These are phyloP conservation scores for Codiaeum variegatum DNA, from an alignment of 441 rosid species.

Conservation along the genomic window DNA sequence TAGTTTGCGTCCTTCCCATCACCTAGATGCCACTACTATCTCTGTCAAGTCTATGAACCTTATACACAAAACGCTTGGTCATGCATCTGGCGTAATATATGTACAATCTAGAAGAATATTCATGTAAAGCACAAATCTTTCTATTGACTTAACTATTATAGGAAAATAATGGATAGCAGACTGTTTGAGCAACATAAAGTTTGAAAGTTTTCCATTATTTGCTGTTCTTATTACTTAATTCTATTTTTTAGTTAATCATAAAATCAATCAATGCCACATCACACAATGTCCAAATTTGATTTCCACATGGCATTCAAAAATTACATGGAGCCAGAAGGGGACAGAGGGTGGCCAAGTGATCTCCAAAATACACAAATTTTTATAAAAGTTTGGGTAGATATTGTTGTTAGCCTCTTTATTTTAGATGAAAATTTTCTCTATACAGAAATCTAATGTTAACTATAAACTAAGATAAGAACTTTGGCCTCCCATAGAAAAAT, in stretches of 20 bases:
- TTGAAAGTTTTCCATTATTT: background rate
- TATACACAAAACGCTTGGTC: slow-evolving; percentile 10
- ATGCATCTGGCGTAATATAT: background rate
- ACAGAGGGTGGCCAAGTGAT: too few species aligned
- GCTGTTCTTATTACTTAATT: background rate
- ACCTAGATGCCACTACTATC: slow-evolving; percentile 93
- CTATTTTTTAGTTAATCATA: background rate
- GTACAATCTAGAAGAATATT: background rate
- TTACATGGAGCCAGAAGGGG: too few species aligned
- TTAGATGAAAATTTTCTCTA: too few species aligned
- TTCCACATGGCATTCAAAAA: background rate
- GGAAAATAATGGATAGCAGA: background rate
- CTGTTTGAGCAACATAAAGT: background rate
- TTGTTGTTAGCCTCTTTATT: too few species aligned
- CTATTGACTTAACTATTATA: background rate
- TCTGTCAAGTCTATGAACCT: slow-evolving; percentile 96
- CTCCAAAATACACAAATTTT: too few species aligned
- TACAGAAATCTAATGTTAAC: too few species aligned
- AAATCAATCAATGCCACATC: background rate
- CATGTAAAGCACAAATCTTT: background rate
- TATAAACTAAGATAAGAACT: too few species aligned
- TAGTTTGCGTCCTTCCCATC: slow-evolving; percentile 82
- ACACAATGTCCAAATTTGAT: background rate
- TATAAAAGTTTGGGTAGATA: too few species aligned
- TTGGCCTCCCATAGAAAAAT: too few species aligned